Conservation (phyloP, 2,329 filamentous ascomycete genomes). For the Parafenestella ontariensis region DNA sequence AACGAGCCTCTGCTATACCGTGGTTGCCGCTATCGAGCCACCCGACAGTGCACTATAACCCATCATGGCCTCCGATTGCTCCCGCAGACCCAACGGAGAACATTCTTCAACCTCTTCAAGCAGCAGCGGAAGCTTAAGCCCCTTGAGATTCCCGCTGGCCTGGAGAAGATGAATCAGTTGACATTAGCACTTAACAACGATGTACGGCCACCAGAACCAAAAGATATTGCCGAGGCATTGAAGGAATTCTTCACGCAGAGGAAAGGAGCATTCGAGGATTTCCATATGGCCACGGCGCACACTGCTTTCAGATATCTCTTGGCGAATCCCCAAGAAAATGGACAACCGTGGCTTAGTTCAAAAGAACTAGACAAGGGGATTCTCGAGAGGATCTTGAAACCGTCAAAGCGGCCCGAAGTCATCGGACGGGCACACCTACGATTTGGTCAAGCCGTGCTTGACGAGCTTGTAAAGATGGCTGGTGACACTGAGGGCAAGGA, state of each 20-base stretch:
- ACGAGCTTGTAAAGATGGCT: slow-evolving; percentile 20
- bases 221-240: slow-evolving; percentile 68
- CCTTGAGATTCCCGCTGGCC: slow-evolving; percentile 72
- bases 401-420: slow-evolving; percentile 43
- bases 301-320: slow-evolving; percentile 69
- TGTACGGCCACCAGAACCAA: slow-evolving; percentile 67
- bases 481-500: slow-evolving; percentile 1
- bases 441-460: slow-evolving; percentile 50
- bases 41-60: slow-evolving; percentile 27
- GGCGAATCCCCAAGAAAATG: slow-evolving; percentile 32
- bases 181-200: slow-evolving; percentile 67
- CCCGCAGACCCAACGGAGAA: slow-evolving; percentile 54
- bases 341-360: slow-evolving; percentile 40
- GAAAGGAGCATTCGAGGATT: slow-evolving; percentile 34
- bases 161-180: slow-evolving; percentile 74
- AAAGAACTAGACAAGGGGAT: slow-evolving; percentile 23
- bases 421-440: slow-evolving; percentile 49
- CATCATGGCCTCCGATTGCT: slow-evolving; percentile 29
- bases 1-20: slow-evolving; percentile 57
- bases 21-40: slow-evolving; percentile 51
- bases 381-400: slow-evolving; percentile 12
- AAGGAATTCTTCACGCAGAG: slow-evolving; percentile 36
- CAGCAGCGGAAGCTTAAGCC: slow-evolving; percentile 65
- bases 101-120: slow-evolving; percentile 73
- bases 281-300: slow-evolving; percentile 62